Percentiles rank a stretch among this genome's conserved stretches.
Conservation (phyloP, 495 filamentous ascomycete genomes). For the Chaetomium tenue region DNA sequence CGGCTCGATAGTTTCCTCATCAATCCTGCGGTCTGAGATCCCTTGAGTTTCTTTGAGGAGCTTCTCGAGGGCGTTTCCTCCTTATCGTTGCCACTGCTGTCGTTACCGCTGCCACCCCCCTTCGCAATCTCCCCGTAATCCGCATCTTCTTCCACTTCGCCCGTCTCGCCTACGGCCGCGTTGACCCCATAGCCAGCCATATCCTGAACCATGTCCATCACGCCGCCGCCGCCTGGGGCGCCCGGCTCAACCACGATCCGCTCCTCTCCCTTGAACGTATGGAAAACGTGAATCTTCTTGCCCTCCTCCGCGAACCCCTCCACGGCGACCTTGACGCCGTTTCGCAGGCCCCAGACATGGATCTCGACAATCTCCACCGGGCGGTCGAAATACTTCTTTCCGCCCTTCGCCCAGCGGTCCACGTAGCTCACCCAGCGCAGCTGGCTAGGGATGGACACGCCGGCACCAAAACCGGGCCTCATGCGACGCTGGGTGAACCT, state of each 20-base stretch:
- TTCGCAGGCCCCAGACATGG: slow-evolving; percentile 83
- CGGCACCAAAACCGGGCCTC: slow-evolving; percentile 80
- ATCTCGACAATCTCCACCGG: slow-evolving; percentile 82
- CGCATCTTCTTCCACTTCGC: slow-evolving; percentile 29
- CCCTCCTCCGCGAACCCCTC: slow-evolving; percentile 86
- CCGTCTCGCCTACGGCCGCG: slow-evolving; percentile 31
- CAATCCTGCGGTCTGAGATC: slow-evolving; percentile 22
- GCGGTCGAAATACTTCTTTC: slow-evolving; percentile 79
- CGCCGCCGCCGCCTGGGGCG: slow-evolving; percentile 45
- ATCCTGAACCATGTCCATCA: slow-evolving; percentile 54
- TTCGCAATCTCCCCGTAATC: slow-evolving; percentile 24
- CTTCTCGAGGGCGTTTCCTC: slow-evolving; percentile 20
- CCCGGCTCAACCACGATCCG: slow-evolving; percentile 66
- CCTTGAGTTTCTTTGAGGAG: slow-evolving; percentile 22
- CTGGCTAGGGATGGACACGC: slow-evolving; percentile 92
- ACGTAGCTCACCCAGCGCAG: slow-evolving; percentile 86
- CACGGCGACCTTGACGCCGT: slow-evolving; percentile 83
- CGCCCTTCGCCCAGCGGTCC: slow-evolving; percentile 70
- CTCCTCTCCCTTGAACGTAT: slow-evolving; percentile 74
- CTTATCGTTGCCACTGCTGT: slow-evolving; percentile 8
- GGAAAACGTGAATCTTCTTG: slow-evolving; percentile 77
- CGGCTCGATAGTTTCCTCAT: slow-evolving; percentile 30
- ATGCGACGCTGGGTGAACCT: slow-evolving; percentile 86
- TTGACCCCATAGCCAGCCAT: slow-evolving; percentile 47
- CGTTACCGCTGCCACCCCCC: neutral